phyloP scores from a whole-genome alignment of 768 basidiomycete genomes.

The Gyrodon lividus region DNA sequence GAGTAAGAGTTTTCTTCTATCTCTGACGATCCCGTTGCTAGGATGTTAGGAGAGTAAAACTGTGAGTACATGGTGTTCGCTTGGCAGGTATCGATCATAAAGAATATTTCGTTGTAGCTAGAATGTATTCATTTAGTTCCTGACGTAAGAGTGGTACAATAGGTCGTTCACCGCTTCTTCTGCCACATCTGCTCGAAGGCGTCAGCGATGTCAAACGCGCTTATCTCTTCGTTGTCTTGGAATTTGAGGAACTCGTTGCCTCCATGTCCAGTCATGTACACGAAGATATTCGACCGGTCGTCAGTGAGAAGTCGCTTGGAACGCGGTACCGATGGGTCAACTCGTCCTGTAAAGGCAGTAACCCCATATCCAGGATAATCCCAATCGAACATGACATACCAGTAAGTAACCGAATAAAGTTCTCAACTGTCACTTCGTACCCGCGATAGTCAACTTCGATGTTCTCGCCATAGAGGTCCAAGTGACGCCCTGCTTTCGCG shows the following conservation, averaged over 20 bases:
- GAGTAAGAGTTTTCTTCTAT: conserved; percentile 93
- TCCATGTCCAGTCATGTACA: conserved; percentile 98
- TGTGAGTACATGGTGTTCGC: conserved; percentile 95
- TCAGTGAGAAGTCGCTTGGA: conserved; percentile 92
- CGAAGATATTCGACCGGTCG: conserved; percentile 87
- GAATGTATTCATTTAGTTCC: conserved; percentile 32
- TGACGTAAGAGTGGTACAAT: neutral
- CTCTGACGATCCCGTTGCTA: conserved; percentile 85
- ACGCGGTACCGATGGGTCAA: conserved; percentile 80
- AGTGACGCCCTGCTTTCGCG: conserved; percentile 74
- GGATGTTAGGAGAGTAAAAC: conserved; percentile 89
- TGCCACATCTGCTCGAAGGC: conserved; percentile 99
- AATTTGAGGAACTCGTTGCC: conserved; percentile 99
- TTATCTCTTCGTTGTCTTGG: conserved; percentile 98
- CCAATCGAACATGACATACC: conserved; percentile 48
- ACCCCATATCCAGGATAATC: neutral
- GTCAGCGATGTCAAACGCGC: conserved; percentile 95
- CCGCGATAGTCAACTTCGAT: conserved; percentile 99
- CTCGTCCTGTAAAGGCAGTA: conserved; percentile 58
- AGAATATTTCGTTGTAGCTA: conserved; percentile 89
- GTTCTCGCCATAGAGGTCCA: conserved; percentile 93
- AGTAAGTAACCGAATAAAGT: conserved; percentile 87
- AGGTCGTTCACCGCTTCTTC: conserved; percentile 70
- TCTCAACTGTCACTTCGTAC: conserved; percentile 97
- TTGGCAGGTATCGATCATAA: conserved; percentile 99